Evolutionary conservation across 352 stramenopile genomes (phyloP).

Genomic region (Peronospora destructor): DNA sequence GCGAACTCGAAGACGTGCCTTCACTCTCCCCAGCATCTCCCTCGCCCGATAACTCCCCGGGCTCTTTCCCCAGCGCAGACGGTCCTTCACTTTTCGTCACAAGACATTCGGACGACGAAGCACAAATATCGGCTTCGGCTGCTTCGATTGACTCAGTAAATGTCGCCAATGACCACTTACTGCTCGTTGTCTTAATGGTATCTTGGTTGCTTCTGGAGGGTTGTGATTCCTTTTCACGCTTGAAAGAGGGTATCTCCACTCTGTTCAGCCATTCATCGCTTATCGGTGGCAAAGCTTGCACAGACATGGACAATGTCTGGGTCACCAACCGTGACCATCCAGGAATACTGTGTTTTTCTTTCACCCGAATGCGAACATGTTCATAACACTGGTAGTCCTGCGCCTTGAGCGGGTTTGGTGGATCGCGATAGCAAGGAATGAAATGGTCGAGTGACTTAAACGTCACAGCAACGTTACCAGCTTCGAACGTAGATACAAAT

Average conservation of each 20-base stretch:
- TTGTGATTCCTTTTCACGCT: conserved; percentile 1
- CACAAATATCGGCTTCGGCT: conserved; percentile 5
- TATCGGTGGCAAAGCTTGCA: background rate
- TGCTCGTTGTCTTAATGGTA: conserved; percentile 3
- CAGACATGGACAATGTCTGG: conserved; percentile 2
- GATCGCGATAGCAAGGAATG: conserved; percentile 81
- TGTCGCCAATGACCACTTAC: conserved; percentile 3
- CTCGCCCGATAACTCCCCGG: background rate
- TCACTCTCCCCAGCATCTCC: conserved; percentile 5
- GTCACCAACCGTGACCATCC: conserved; percentile 45
- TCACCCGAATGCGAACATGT: conserved; percentile 63
- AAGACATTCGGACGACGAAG: conserved; percentile 1
- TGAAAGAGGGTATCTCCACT: background rate
- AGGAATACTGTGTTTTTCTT: conserved; percentile 71
- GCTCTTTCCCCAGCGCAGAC: conserved; percentile 1
- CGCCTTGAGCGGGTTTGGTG: conserved; percentile 63
- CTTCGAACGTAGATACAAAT: conserved; percentile 53
- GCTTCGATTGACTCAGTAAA: conserved; percentile 6
- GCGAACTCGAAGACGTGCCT: background rate
- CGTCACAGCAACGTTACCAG: conserved; percentile 57
- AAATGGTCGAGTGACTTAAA: conserved; percentile 74
- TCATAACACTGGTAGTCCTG: conserved; percentile 71
- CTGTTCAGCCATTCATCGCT: conserved; percentile 6
- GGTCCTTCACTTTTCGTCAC: background rate
- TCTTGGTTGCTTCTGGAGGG: conserved; percentile 1